Conservation (phyloP, 2,329 filamentous ascomycete genomes). For the Ophiostoma triangulosporum region DNA sequence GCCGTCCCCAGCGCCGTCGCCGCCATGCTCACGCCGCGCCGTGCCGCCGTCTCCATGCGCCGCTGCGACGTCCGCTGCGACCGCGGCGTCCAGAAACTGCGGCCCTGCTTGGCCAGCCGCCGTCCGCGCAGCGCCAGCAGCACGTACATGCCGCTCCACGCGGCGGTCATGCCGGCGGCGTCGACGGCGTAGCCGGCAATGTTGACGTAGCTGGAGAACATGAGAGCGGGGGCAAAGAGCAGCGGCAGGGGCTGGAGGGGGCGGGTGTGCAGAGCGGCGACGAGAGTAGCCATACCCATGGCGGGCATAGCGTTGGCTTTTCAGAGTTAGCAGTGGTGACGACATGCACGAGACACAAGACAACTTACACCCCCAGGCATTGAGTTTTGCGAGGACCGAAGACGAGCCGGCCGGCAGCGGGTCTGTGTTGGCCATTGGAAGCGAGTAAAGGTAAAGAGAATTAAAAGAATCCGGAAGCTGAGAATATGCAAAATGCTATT, state of each 20-base stretch:
- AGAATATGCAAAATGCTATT: too few species aligned
- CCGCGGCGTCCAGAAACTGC: conserved; percentile 18
- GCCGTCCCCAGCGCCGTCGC: conserved; percentile 35
- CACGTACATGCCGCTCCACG: conserved; percentile 44
- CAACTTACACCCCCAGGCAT: conserved; percentile 18
- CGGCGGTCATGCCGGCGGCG: conserved; percentile 40
- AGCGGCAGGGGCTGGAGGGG: conserved; percentile 39
- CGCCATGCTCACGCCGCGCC: conserved; percentile 35
- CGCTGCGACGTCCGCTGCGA: conserved; percentile 26
- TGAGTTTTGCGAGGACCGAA: conserved; percentile 12
- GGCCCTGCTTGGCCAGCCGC: conserved; percentile 16
- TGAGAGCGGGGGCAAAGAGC: conserved; percentile 35
- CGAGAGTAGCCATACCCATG: conserved; percentile 41
- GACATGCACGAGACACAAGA: too few species aligned
- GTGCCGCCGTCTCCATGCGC: conserved; percentile 17
- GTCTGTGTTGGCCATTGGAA: background rate
- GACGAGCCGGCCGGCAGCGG: conserved; percentile 1
- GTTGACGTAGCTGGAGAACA: conserved; percentile 46
- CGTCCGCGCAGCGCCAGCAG: conserved; percentile 37
- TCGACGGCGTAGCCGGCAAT: conserved; percentile 45
- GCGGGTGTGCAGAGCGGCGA: conserved; percentile 41
- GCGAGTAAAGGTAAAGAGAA: background rate
- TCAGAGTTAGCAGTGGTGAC: background rate
- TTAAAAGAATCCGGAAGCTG: background rate
- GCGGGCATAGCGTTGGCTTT: conserved; percentile 41